Base-by-base conservation (phyloP, 257 asterid genomes). In the Striga asiatica region DNA sequence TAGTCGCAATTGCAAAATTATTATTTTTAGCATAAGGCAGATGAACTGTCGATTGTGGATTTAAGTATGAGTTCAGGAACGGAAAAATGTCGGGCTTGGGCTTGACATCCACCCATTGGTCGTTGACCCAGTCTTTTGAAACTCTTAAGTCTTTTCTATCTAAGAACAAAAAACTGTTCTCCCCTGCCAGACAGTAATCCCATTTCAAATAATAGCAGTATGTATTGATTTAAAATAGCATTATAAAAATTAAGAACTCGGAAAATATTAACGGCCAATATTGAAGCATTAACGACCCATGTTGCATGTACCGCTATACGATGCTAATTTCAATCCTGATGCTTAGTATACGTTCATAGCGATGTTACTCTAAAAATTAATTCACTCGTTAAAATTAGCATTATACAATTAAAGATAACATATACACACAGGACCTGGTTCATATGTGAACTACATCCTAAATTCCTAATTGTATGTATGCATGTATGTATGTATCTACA, bases 91-190 rank as follows among this genome's bases (percentile, higher is more conserved):
- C 79, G 3, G 62, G 67, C 55, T 69, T 80, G 4, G 62, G 34
- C 41, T 49, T 48, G 20, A 75, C 41, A 37, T 71, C 71, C 9
- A 65, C 60, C 94, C 95, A 86, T 65, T 65, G 60, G 43, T 50
- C 13, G 38, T 68, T 62, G 2, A 76, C 9, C 91, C 94, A 83
- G 24, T 86, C 95, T 60, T 71, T 78, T 1, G 95, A 86, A 16
- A 25, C 50, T 54, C 91, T 71, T 2, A 73, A 5, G 7, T 74
- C 52, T 38, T 66, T 73, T 70, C 62, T 76, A 54, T 53, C 73
- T 22, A 78, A 9, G 0, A 52, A 52, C 64, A 53, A 19, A 6
- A 66, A 60, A 64, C 45, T 72, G 39, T 68, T 70, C 56, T 76
- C 81, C 19, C 81, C 87, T 76, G 51, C 34, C 62, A 51, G 14